These are phyloP conservation scores for Phragmites australis DNA, from an alignment of 176 grass and related monocot genomes.

Conservation along the genomic window DNA sequence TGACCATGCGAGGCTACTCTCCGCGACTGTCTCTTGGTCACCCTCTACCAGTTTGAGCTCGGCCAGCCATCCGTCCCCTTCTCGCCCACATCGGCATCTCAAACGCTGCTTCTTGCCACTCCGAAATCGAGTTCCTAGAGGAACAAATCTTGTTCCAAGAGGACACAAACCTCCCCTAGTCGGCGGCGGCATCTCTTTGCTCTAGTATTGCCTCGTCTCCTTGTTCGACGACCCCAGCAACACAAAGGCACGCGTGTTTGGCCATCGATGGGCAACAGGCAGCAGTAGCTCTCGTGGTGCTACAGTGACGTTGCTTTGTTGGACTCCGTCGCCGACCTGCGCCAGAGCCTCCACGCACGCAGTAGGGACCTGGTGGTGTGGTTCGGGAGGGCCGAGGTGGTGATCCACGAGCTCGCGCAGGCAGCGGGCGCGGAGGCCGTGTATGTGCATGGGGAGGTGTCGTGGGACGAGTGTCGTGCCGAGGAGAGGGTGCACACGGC, in stretches of 20 bases:
- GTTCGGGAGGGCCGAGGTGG: slow-evolving; percentile 75
- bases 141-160: slow-evolving; percentile 80
- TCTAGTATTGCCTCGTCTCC: slow-evolving; percentile 71
- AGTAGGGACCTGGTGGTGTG: slow-evolving; percentile 81
- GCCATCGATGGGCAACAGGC: slow-evolving; percentile 33
- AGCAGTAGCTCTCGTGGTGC: slow-evolving; percentile 55
- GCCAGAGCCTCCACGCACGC: slow-evolving; percentile 55
- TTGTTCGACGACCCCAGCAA: slow-evolving; percentile 59
- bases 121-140: slow-evolving; percentile 86
- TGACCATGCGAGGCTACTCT: slow-evolving; percentile 64
- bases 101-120: slow-evolving; percentile 42
- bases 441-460: slow-evolving; percentile 86
- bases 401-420: slow-evolving; percentile 74
- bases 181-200: slow-evolving; percentile 64
- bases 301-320: slow-evolving; percentile 59
- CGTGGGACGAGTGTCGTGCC: slow-evolving; percentile 65
- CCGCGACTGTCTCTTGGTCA: slow-evolving; percentile 46
- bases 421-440: slow-evolving; percentile 61
- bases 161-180: slow-evolving; percentile 68
- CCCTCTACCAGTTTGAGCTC: slow-evolving; percentile 51
- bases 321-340: slow-evolving; percentile 86
- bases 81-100: slow-evolving; percentile 60
- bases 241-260: slow-evolving; percentile 27
- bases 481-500: slow-evolving; percentile 77
- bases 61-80: slow-evolving; percentile 51